Evolutionary conservation across 2,329 filamentous ascomycete genomes (phyloP).

Genomic region (Botrytis aclada): DNA sequence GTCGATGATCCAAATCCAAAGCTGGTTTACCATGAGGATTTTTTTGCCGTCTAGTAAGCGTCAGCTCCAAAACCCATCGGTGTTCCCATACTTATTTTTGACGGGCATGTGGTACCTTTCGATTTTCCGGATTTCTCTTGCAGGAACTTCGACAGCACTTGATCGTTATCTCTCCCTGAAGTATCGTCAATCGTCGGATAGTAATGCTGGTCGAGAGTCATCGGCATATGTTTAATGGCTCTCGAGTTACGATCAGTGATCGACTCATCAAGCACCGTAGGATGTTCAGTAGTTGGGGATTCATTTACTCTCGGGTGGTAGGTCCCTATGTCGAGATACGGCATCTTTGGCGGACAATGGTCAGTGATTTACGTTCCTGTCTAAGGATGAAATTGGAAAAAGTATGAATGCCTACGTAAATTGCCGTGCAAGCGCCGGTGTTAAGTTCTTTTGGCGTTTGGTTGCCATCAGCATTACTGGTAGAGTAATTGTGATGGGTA

Average conservation of each 20-base stretch:
- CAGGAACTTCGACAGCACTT: not conserved
- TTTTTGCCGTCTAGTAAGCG: not conserved
- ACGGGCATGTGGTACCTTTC: no score
- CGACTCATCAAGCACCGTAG: no score
- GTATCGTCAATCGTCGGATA: not conserved
- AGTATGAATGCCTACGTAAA: no score
- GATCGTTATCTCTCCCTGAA: not conserved
- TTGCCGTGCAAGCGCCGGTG: not conserved
- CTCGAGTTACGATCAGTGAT: not conserved
- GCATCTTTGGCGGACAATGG: not conserved
- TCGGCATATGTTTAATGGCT: not conserved
- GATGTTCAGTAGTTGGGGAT: not conserved
- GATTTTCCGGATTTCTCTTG: not conserved
- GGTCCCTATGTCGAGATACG: not conserved
- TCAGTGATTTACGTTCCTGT: not conserved
- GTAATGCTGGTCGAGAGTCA: constrained; percentile 2
- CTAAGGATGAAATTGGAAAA: not conserved
- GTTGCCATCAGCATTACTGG: not conserved
- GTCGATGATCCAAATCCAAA: constrained; percentile 5
- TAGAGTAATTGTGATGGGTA: not conserved
- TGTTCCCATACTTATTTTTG: not conserved
- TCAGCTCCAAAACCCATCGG: not conserved
- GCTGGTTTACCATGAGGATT: not conserved
- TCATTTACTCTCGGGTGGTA: not conserved
- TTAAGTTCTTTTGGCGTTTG: not conserved